Conservation (phyloP, 345 rosid genomes). For the Excoecaria cochinchinensis region DNA sequence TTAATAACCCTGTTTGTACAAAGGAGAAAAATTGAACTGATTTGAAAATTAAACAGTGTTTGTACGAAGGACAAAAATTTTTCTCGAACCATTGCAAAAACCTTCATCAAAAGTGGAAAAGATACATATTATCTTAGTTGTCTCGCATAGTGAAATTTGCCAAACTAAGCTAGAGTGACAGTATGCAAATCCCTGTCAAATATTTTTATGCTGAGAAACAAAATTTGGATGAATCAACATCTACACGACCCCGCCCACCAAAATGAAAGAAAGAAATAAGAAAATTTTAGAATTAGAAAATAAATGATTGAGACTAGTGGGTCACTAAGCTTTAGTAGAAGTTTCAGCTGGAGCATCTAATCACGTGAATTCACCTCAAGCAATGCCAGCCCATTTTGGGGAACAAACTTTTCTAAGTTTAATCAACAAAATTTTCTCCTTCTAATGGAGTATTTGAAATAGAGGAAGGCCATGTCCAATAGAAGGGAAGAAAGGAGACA, state of each 20-base stretch:
- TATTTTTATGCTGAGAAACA: slow-evolving; percentile 6
- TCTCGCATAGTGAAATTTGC: slow-evolving; percentile 8
- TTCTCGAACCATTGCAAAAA: not conserved
- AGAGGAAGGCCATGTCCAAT: slow-evolving; percentile 24
- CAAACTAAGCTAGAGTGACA: not conserved
- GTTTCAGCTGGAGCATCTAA: slow-evolving; percentile 11
- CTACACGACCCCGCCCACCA: not conserved
- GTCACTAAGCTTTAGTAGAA: slow-evolving; percentile 12
- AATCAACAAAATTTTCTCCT: not conserved
- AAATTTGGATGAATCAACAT: slow-evolving; percentile 9
- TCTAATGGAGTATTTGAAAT: not conserved
- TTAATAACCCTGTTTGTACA: not conserved
- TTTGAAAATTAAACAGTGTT: too few relatives aligned
- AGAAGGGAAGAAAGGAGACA: slow-evolving; percentile 38
- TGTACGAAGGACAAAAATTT: not conserved
- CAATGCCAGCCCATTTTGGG: slow-evolving; percentile 17
- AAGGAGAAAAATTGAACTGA: not conserved
- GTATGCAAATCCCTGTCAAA: slow-evolving; percentile 3
- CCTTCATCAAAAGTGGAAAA: not conserved
- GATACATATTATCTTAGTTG: slow-evolving; percentile 8
- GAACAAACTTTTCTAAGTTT: slow-evolving; percentile 1
- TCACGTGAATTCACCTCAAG: slow-evolving; percentile 12
- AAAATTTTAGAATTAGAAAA: not conserved
- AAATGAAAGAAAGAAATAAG: not conserved
- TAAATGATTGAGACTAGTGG: slow-evolving; percentile 8